These are phyloP conservation scores for Elongisporangium prolatum DNA, from an alignment of 352 stramenopile genomes.

Conservation along the genomic window DNA sequence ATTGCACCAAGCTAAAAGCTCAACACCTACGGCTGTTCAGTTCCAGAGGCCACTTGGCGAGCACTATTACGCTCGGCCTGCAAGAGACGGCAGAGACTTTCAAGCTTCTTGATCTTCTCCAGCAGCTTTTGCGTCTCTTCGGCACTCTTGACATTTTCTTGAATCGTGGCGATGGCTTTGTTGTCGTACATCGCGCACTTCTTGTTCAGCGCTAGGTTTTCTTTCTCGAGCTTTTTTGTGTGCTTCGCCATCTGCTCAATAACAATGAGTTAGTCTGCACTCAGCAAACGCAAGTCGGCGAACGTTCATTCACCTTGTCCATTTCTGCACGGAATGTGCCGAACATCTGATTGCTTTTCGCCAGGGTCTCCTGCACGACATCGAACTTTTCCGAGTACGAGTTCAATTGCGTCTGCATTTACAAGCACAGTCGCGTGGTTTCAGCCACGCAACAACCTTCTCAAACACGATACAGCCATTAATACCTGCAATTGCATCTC, in stretches of 20 bases:
- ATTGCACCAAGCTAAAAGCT: not conserved
- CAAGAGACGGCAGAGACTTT: conserved; percentile 75
- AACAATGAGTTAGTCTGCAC: not conserved
- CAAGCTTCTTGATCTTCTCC: conserved; percentile 82
- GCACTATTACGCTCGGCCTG: conserved; percentile 73
- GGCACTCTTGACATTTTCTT: conserved; percentile 55
- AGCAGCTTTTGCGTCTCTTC: conserved; percentile 69
- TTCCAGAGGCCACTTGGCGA: conserved; percentile 12
- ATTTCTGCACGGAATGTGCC: conserved; percentile 80
- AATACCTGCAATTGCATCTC: conserved; percentile 68
- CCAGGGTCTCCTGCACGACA: conserved; percentile 77
- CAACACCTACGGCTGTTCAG: not conserved
- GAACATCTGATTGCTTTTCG: conserved; percentile 87
- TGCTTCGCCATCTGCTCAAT: conserved; percentile 67
- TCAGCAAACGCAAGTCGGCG: not conserved
- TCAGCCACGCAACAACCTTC: too few relatives aligned
- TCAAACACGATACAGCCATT: not conserved
- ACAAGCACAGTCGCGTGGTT: not conserved
- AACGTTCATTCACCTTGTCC: conserved; percentile 47
- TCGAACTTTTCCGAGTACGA: conserved; percentile 87
- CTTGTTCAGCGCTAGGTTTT: conserved; percentile 73
- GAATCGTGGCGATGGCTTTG: conserved; percentile 65
- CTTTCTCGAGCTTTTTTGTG: conserved; percentile 85
- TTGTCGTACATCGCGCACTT: conserved; percentile 81
- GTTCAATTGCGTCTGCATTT: conserved; percentile 50